Evolutionary conservation across 768 basidiomycete species (phyloP), one percentile per base, ranked within the genome.

Genomic region (Suillus paluster): DNA sequence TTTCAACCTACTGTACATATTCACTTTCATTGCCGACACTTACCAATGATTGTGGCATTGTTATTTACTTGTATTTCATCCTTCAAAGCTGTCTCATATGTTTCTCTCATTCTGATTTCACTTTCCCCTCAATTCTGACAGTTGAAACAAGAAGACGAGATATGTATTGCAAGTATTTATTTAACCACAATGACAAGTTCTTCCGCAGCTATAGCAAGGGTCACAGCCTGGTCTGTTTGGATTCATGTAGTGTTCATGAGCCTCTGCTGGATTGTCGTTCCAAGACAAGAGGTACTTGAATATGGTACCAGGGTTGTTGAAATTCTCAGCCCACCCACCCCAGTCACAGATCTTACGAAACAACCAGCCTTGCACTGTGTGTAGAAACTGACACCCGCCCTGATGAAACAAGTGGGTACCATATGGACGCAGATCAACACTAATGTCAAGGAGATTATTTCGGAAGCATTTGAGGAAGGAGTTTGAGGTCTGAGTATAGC

Each of bases 211-310:
- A 44, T 44, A 58, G 58, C 78, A 79, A 12, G 61, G 61, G 0
- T 67, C 50, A 10, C 66, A 65, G 1, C 71, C 67, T 30, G 49
- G 39, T 12, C 68, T 62, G n/a, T 71, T 63, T 1, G 75, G 72
- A 48, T 80, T 75, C 25, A 81, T 69, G 59, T 74, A 81, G 34
- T 81, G 73, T 59, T 80, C 72, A 0, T 75, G 71, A 19, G 42
- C 59, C 15, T 74, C 64, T 1, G 60, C 65, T 0, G 77, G 76
- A 23, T 77, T 69, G 63, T 82, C 78, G 50, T 76, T 80, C 75
- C 74, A 78, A 2, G 78, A 78, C n/a, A 80, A 73, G 15, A 81
- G 65, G 59, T 81, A 81, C 60, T 78, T 77, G 55, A 81, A 77
- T 49, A 83, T 79, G 0, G 78, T 81, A 60, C 76, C 48, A n/a